phyloP scores from a whole-genome alignment of 1,139 yeast species.

The Lipomyces yarrowii region DNA sequence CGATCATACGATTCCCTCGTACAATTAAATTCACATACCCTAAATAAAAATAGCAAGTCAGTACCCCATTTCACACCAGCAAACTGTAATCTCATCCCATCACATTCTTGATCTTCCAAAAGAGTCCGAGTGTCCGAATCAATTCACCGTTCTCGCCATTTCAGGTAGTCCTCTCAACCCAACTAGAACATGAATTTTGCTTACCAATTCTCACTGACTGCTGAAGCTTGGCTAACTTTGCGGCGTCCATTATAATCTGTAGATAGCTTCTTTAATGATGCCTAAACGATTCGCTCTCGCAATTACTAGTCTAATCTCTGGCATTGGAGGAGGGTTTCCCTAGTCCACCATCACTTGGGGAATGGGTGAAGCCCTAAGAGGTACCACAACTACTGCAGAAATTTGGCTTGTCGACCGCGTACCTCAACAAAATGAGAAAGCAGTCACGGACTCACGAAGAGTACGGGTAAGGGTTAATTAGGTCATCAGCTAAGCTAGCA shows the following conservation, averaged over 20 bases:
- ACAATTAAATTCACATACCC: background rate
- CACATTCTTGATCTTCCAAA: background rate
- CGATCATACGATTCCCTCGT: background rate
- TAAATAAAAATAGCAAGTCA: background rate
- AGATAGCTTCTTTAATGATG: background rate
- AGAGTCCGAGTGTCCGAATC: background rate
- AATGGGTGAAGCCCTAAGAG: background rate
- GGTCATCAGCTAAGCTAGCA: background rate
- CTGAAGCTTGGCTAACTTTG: conserved; percentile 46
- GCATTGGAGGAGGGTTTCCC: background rate
- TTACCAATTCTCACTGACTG: conserved; percentile 46
- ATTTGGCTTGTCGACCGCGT: background rate
- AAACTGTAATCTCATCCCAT: background rate
- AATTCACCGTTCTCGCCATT: background rate
- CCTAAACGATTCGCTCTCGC: background rate
- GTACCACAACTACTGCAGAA: background rate
- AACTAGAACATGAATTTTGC: conserved; percentile 13
- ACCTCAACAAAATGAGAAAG: background rate
- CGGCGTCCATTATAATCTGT: conserved; percentile 31
- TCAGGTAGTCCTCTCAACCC: background rate
- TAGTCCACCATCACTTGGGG: background rate
- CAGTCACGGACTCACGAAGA: background rate
- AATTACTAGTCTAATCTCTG: background rate
- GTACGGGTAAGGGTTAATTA: background rate
- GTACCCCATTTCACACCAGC: background rate